Evolutionary conservation across 2,329 filamentous ascomycete genomes (phyloP), one percentile per base, ranked within the genome.

Genomic region (Colletotrichum sp.): DNA sequence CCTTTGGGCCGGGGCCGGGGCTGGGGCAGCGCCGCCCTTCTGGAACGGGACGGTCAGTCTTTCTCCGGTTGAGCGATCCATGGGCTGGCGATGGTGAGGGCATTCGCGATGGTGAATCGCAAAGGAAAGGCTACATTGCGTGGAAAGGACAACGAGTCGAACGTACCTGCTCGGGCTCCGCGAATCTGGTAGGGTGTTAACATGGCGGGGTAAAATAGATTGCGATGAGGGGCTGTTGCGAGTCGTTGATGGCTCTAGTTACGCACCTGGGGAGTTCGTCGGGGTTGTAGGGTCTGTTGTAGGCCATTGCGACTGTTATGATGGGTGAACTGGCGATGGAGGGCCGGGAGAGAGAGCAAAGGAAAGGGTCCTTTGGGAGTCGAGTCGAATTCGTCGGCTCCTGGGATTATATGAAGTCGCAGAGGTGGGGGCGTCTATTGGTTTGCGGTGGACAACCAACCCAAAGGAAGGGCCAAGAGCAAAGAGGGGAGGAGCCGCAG

Each of bases 201-300:
- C 78, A 77, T 76, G 66, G 71, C 74, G 71, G 74, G 74, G 73
- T 75, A 61, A 60, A 64, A 38, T 30, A 66, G 64, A 70, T 73
- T 71, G 43, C 43, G 56, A 43, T 62, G 65, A 77, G 58, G 61
- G 61, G 70, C 48, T 68, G 43, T 26, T 43, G 43, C 80, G 77
- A 75, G 65, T 77, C 52, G 70, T 67, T 62, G n/a, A 52, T 13
- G 43, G 43, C 43, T 52, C 43, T 21, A 18, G 56, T 15, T 34
- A 86, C 93, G 87, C 90, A 97, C 94, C 95, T 95, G 83, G 96
- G 96, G 78, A 99, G 92, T 83, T 96, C 95, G 88, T 99, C 96
- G 38, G 96, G 96, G 85, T 99, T 98, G 88, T 96, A 97, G 71
- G 94, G 92, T 84, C 93, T 93, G 87, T 98, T 98, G 90, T 98